phyloP scores from a whole-genome alignment of 2,329 filamentous ascomycete genomes.

The Rhynchosporium graminicola region DNA sequence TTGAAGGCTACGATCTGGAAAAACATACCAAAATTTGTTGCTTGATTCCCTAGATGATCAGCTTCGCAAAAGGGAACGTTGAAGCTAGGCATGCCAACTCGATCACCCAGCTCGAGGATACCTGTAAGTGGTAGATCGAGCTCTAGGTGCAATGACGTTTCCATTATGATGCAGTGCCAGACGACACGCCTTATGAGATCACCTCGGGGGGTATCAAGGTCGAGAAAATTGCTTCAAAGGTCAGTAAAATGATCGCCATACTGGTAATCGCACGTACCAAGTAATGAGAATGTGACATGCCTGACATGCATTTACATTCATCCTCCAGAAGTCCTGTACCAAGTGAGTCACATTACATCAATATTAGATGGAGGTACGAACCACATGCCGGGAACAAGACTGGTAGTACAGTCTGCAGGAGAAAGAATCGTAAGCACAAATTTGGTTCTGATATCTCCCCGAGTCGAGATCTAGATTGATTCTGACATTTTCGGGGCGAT shows the following conservation, averaged over 20 bases:
- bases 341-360: constrained; percentile 21
- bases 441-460: not conserved
- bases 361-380: constrained; percentile 40
- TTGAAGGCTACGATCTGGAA: not conserved
- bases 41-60: constrained; percentile 51
- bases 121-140: constrained; percentile 58
- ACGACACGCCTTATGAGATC: constrained; percentile 57
- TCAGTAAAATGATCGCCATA: constrained; percentile 18
- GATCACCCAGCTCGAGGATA: constrained; percentile 52
- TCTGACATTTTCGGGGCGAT: not conserved
- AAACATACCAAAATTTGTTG: constrained; percentile 48
- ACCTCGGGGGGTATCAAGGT: constrained; percentile 49
- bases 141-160: constrained; percentile 58
- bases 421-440: constrained; percentile 6
- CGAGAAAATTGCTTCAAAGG: constrained; percentile 44
- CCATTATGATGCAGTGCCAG: constrained; percentile 59
- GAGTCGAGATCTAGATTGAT: not conserved
- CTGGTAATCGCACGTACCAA: constrained; percentile 44
- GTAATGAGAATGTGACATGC: constrained; percentile 58
- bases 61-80: constrained; percentile 49
- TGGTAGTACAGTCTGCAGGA: constrained; percentile 52
- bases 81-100: constrained; percentile 58
- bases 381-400: constrained; percentile 53
- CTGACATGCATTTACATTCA: constrained; percentile 55
- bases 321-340: constrained; percentile 60